Evolutionary conservation across 805 yeast genomes (phyloP).

Genomic region (Torulaspora delbrueckii): DNA sequence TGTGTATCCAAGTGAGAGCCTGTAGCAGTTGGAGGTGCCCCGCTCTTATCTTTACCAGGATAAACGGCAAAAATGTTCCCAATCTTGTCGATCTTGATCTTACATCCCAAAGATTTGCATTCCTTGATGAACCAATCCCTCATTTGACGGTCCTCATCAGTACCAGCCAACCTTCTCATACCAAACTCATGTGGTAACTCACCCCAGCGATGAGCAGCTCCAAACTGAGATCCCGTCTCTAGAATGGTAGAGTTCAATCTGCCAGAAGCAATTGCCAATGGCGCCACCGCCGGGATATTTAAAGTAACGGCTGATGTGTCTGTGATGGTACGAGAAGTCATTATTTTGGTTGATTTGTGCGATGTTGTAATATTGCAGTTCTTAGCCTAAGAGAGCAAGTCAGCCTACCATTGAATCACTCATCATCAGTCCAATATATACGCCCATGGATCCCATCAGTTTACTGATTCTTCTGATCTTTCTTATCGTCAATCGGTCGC

Average conservation of each 20-base stretch:
- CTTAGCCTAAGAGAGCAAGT: too few species aligned
- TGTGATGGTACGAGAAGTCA: conserved; percentile 4
- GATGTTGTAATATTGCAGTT: too few species aligned
- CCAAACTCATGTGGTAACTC: conserved; percentile 54
- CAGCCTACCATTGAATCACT: not conserved
- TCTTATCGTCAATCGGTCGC: conserved; percentile 6
- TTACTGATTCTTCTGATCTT: not conserved
- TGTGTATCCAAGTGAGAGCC: conserved; percentile 76
- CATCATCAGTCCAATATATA: not conserved
- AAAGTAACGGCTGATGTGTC: conserved; percentile 12
- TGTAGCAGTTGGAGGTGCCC: conserved; percentile 52
- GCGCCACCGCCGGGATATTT: conserved; percentile 24
- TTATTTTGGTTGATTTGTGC: not conserved
- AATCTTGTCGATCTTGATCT: conserved; percentile 54
- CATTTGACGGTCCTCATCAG: conserved; percentile 57
- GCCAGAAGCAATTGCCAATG: conserved; percentile 34
- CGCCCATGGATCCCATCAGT: too few species aligned
- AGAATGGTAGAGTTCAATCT: conserved; percentile 57
- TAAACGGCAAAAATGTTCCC: conserved; percentile 66
- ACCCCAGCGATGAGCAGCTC: conserved; percentile 64
- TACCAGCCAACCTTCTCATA: conserved; percentile 58
- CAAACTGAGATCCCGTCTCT: conserved; percentile 51
- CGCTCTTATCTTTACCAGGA: conserved; percentile 48
- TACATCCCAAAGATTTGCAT: conserved; percentile 50
- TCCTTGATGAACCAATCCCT: conserved; percentile 62